Conservation (phyloP, 805 yeast species). For the Metschnikowia shivogae region DNA sequence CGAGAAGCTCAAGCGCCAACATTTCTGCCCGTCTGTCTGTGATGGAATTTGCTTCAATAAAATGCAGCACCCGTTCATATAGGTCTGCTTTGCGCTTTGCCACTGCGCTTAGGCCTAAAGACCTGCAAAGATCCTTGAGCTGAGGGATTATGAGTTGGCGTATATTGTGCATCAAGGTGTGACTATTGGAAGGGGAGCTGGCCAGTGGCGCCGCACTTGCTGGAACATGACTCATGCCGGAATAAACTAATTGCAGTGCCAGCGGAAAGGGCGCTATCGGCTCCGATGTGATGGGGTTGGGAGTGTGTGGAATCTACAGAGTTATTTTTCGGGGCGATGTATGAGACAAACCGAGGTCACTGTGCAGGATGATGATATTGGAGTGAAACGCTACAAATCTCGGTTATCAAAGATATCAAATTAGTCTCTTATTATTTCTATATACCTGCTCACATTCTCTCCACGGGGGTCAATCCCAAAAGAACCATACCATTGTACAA, state of each 20-base stretch:
- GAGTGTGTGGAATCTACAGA: too few relatives aligned
- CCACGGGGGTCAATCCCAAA: constrained; percentile 95
- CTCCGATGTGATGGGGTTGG: not conserved
- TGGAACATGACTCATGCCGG: constrained; percentile 1
- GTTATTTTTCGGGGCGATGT: constrained; percentile 3
- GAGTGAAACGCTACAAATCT: not conserved
- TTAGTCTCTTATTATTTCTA: not conserved
- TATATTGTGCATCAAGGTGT: constrained; percentile 16
- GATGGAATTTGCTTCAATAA: constrained; percentile 39
- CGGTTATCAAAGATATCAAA: not conserved
- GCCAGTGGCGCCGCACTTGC: not conserved
- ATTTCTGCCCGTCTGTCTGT: constrained; percentile 41
- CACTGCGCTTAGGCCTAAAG: constrained; percentile 43
- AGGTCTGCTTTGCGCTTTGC: constrained; percentile 61
- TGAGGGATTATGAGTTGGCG: constrained; percentile 45
- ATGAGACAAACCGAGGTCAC: not conserved
- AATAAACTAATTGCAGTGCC: not conserved
- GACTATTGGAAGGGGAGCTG: not conserved
- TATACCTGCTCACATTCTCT: constrained; percentile 67
- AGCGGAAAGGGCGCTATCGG: not conserved
- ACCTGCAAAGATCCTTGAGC: constrained; percentile 49
- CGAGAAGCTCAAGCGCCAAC: constrained; percentile 42
- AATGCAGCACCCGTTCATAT: constrained; percentile 49
- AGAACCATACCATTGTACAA: constrained; percentile 84
- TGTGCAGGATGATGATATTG: not conserved